These are phyloP conservation scores for Silene vulgaris DNA, from an alignment of 179 eudicot genomes.

Conservation along the genomic window DNA sequence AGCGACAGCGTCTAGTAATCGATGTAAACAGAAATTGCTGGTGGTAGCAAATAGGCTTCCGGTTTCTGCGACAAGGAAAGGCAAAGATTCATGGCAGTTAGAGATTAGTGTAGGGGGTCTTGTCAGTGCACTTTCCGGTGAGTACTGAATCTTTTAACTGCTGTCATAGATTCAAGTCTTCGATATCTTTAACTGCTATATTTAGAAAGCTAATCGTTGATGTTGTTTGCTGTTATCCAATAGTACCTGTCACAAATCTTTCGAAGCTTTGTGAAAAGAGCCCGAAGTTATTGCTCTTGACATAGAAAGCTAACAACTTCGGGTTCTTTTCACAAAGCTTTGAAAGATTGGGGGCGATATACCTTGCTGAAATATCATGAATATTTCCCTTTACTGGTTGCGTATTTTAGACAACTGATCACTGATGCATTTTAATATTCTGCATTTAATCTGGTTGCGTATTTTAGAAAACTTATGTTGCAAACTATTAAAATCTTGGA, in stretches of 20 bases:
- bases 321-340: too few species aligned
- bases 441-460: too few species aligned
- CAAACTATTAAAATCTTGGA: not conserved
- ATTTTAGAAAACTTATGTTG: not conserved
- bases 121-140: conserved; percentile 74
- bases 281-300: too few species aligned
- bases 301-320: too few species aligned
- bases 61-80: conserved; percentile 53
- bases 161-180: not conserved
- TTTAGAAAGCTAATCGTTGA: not conserved
- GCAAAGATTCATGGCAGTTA: conserved; percentile 54
- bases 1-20: conserved; percentile 19
- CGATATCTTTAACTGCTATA: not conserved
- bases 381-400: not conserved
- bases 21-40: conserved; percentile 44
- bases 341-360: too few species aligned
- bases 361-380: not conserved
- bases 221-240: not conserved
- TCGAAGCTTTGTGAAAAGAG: too few species aligned
- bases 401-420: not conserved
- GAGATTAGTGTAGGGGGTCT: conserved; percentile 72
- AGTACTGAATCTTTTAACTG: conserved; percentile 5
- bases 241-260: too few species aligned
- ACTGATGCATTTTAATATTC: not conserved
- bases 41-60: conserved; percentile 79